phyloP scores from a whole-genome alignment of 1,139 yeast genomes.

The Lodderomyces jiufengensis region DNA sequence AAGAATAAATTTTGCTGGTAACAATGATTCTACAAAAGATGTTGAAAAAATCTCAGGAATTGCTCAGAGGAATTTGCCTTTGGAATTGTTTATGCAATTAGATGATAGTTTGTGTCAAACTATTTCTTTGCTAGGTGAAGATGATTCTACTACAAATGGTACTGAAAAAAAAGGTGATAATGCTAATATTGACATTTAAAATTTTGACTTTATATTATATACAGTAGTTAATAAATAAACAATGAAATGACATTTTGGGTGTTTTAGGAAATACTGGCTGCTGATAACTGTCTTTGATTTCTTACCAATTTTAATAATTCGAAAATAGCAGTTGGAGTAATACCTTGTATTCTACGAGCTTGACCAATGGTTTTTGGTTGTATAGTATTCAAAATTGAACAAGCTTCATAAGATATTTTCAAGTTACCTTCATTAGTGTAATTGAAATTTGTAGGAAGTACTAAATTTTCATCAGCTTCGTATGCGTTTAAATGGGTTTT shows the following conservation, averaged over 20 bases:
- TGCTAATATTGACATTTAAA: too few relatives aligned
- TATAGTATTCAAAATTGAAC: slow-evolving; percentile 62
- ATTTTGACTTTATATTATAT: too few relatives aligned
- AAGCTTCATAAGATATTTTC: slow-evolving; percentile 70
- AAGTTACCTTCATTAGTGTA: slow-evolving; percentile 48
- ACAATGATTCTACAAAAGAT: slow-evolving; percentile 14
- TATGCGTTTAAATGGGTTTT: slow-evolving; percentile 69
- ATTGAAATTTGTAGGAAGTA: slow-evolving; percentile 62
- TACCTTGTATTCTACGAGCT: slow-evolving; percentile 90
- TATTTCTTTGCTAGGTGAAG: background rate
- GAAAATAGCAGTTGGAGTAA: slow-evolving; percentile 82
- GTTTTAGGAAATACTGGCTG: background rate
- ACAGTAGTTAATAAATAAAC: too few relatives aligned
- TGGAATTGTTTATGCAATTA: slow-evolving; percentile 33
- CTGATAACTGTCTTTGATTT: slow-evolving; percentile 20
- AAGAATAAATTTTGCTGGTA: slow-evolving; percentile 27
- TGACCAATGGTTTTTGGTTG: slow-evolving; percentile 92
- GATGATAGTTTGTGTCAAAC: slow-evolving; percentile 27
- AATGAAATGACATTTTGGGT: too few relatives aligned
- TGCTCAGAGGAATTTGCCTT: slow-evolving; percentile 36
- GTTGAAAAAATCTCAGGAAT: slow-evolving; percentile 26
- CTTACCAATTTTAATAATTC: slow-evolving; percentile 53
- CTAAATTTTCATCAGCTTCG: slow-evolving; percentile 73
- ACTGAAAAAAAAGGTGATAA: background rate
- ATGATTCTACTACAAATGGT: background rate